These are phyloP conservation scores for Cutaneotrichosporon curvatum DNA, from an alignment of 1,284 basidiomycete species.

Conservation along the genomic window DNA sequence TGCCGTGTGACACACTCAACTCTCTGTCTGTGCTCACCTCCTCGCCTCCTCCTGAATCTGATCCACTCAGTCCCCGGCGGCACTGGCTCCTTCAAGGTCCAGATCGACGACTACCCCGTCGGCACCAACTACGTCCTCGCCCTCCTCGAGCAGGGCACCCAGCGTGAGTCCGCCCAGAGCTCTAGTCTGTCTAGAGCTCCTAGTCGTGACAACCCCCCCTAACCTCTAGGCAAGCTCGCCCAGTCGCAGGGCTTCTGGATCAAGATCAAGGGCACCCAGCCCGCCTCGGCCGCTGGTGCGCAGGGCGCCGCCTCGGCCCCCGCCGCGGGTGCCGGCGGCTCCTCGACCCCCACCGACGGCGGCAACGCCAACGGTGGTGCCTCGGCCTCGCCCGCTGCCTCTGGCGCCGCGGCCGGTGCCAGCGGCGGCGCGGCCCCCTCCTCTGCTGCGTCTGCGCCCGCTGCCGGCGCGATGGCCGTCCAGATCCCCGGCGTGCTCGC, in stretches of 20 bases:
- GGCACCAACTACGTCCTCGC: conserved; percentile 9
- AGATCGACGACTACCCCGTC: conserved; percentile 3
- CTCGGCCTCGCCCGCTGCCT: neutral
- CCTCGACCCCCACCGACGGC: conserved; percentile 7
- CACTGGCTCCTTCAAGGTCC: conserved; percentile 1
- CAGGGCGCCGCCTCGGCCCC: conserved; percentile 16
- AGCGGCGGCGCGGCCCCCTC: neutral
- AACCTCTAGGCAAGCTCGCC: conserved; percentile 77
- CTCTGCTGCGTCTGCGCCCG: too few relatives aligned
- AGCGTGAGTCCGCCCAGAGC: conserved; percentile 2
- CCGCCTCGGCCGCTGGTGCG: conserved; percentile 8
- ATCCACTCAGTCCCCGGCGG: conserved; percentile 9
- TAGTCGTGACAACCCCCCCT: neutral
- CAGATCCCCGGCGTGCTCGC: neutral
- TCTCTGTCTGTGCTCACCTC: neutral
- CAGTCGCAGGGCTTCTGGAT: conserved; percentile 15
- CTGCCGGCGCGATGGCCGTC: too few relatives aligned
- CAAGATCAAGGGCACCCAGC: conserved; percentile 12
- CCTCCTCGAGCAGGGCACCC: conserved; percentile 5
- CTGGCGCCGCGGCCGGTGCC: neutral
- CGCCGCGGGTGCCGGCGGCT: conserved; percentile 21
- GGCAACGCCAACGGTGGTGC: neutral
- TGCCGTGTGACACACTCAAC: too few relatives aligned
- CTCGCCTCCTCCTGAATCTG: conserved; percentile 1
- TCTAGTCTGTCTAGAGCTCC: neutral